These are phyloP conservation scores for Ogataea polymorpha DNA, from an alignment of 805 yeast genomes.

Conservation along the genomic window DNA sequence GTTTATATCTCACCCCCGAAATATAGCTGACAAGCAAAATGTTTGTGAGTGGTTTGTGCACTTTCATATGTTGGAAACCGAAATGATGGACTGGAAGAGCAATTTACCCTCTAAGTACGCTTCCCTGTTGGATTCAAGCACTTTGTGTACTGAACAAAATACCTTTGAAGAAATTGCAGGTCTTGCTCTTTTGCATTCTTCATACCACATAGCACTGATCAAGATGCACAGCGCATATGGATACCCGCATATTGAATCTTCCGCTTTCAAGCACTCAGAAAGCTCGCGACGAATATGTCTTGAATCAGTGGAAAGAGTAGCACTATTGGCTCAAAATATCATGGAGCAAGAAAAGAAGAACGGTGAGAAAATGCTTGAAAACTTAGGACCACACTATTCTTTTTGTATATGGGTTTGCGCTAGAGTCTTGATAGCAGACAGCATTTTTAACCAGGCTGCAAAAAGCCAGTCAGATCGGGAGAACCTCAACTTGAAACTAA, in stretches of 20 bases:
- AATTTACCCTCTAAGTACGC: constrained; percentile 10
- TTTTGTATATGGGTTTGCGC: constrained; percentile 34
- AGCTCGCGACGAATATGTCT: constrained; percentile 20
- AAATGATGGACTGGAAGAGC: constrained; percentile 14
- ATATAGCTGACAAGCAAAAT: constrained; percentile 14
- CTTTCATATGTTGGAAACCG: constrained; percentile 19
- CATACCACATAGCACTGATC: constrained; percentile 23
- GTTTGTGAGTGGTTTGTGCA: constrained; percentile 21
- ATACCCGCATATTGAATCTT: constrained; percentile 25
- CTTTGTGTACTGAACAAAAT: neutral
- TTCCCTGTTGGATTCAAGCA: constrained; percentile 6
- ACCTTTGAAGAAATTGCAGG: constrained; percentile 5
- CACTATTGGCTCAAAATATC: constrained; percentile 11
- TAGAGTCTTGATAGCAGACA: constrained; percentile 32
- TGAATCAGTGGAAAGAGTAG: constrained; percentile 13
- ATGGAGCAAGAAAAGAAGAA: constrained; percentile 3
- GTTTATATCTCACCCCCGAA: constrained; percentile 18
- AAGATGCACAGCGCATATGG: constrained; percentile 27
- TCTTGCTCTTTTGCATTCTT: constrained; percentile 9
- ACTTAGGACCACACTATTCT: constrained; percentile 33
- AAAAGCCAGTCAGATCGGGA: constrained; percentile 3
- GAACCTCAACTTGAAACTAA: constrained; percentile 4
- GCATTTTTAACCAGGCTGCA: constrained; percentile 14
- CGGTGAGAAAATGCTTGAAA: constrained; percentile 3
- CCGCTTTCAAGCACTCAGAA: constrained; percentile 20